Evolutionary conservation across 805 yeast species (phyloP).

Genomic region (Maudiozyma pseudohumilis): DNA sequence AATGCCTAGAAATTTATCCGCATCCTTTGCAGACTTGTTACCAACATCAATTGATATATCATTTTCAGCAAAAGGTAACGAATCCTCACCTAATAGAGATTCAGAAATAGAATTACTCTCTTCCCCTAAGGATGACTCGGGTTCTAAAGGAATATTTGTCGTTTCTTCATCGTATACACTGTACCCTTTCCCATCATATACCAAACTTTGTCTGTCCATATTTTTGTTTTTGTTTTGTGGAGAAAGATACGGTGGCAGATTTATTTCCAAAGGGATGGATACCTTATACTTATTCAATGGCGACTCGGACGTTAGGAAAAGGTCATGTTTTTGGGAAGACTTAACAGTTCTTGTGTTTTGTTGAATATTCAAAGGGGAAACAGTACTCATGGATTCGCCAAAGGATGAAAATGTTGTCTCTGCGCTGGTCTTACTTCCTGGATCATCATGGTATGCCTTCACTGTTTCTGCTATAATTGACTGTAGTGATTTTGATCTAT

Average conservation of each 20-base stretch:
- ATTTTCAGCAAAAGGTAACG: slow-evolving; percentile 24
- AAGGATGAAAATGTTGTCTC: neutral
- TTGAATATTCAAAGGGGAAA: slow-evolving; percentile 15
- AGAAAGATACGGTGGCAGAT: slow-evolving; percentile 32
- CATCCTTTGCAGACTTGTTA: slow-evolving; percentile 7
- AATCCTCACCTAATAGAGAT: slow-evolving; percentile 8
- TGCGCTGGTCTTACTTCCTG: neutral
- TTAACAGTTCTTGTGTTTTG: neutral
- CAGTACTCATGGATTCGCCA: slow-evolving; percentile 5
- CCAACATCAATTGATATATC: slow-evolving; percentile 20
- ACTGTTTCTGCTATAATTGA: slow-evolving; percentile 23
- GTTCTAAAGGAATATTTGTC: neutral
- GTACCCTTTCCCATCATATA: slow-evolving; percentile 32
- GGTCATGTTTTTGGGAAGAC: slow-evolving; percentile 5
- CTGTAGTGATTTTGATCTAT: slow-evolving; percentile 18
- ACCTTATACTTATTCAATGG: slow-evolving; percentile 27
- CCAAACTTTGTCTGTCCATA: slow-evolving; percentile 20
- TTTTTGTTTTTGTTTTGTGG: slow-evolving; percentile 26
- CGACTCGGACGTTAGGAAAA: slow-evolving; percentile 30
- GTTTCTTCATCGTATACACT: slow-evolving; percentile 17
- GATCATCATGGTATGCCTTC: slow-evolving; percentile 5
- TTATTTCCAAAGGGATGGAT: slow-evolving; percentile 32
- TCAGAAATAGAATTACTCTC: slow-evolving; percentile 1
- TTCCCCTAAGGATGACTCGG: neutral
- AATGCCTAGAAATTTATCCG: slow-evolving; percentile 22